Evolutionary conservation across 306 rosid genomes (phyloP), one percentile per base, ranked within the genome.

Genomic region (Malus fusca): DNA sequence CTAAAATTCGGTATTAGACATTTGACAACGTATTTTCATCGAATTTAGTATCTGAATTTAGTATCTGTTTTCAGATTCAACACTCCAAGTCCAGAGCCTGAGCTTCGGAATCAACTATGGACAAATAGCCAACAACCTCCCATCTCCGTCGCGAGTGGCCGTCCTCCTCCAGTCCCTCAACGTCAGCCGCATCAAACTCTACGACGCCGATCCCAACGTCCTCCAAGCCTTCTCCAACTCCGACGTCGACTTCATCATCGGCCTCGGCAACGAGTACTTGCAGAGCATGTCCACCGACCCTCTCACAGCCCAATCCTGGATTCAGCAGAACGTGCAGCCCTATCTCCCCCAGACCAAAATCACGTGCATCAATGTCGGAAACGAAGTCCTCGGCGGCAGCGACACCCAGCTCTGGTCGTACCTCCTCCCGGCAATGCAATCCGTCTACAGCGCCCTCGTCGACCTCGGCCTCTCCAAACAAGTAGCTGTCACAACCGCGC

Each of bases 141-240:
- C 98, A 2, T 78, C 93, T 17, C 92, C 89, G 0, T 73, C 97
- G 6, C 78, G 82, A 1, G 98, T 93, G 0, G 62, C 88, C 19
- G 8, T 18, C 52, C 97, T 93, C 17, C 85, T 93, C 80, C 78
- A 77, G 48, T 82, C 91, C 10, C 82, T 91, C 53, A 93, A 88
- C 65, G 83, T 91, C 30, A 90, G 80, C 12, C 85, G 90, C 76
- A 87, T 93, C 44, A 93, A 93, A 78, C 90, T 93, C 75, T 93
- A 93, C 78, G 98, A 93, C 59, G 92, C 97, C 25, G 98, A 93
- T 71, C 96, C 98, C 9, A 87, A 88, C 63, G 98, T 93, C 37
- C 91, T 93, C 4, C 46, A 5, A 1, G 91, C 97, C 71, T 93
- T 93, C 82, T 72, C 98, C 9, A 52, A 85, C 33, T 79, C 96